phyloP scores from a whole-genome alignment of 139 green algal species.

The Yamagishiella unicocca region DNA sequence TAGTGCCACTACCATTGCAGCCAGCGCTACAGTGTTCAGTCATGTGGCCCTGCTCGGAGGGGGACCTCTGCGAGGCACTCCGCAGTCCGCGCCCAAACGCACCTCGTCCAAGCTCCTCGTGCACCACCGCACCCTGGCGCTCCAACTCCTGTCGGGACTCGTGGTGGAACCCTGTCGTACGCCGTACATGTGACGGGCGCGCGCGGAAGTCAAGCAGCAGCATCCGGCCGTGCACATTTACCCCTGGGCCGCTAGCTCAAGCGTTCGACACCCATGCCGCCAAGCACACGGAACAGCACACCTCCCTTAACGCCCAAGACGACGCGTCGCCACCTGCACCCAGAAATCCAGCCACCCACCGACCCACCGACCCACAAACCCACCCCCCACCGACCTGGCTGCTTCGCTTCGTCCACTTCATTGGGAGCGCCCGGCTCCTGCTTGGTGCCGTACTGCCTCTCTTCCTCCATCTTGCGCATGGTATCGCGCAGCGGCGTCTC shows the following conservation, averaged over 20 bases:
- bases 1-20: not conserved
- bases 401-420: constrained; percentile 18
- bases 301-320: too few species aligned
- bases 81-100: not conserved
- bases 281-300: too few species aligned
- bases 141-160: constrained; percentile 15
- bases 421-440: not conserved
- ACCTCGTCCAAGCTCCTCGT: constrained; percentile 21
- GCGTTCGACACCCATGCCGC: too few species aligned
- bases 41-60: not conserved
- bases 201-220: too few species aligned
- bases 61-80: not conserved
- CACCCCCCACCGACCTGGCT: constrained; percentile 1
- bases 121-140: constrained; percentile 14
- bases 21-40: not conserved
- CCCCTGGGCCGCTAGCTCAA: too few species aligned
- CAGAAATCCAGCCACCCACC: too few species aligned
- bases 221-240: too few species aligned
- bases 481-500: constrained; percentile 14
- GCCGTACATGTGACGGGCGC: too few species aligned
- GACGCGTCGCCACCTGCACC: too few species aligned
- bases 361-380: not conserved
- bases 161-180: constrained; percentile 15
- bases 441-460: constrained; percentile 19
- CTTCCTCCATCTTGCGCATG: not conserved